Evolutionary conservation across 208 protist species (phyloP), one percentile per base, ranked within the genome.

Genomic region (Leishmania aethiopica): DNA sequence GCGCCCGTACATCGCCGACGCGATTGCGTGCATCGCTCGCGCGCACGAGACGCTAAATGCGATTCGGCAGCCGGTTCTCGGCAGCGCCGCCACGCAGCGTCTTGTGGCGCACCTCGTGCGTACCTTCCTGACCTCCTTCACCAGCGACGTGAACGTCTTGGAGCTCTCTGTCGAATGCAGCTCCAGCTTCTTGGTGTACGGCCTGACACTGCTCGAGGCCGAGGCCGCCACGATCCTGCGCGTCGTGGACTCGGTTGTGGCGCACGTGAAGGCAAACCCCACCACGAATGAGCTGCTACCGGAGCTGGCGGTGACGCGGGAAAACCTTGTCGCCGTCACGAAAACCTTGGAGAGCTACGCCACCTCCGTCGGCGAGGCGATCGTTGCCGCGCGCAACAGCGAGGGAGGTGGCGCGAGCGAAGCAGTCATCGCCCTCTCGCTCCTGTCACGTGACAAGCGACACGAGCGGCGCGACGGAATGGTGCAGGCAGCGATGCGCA

Each of bases 101-200:
- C 89, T 98, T 59, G 86, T 96, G 32, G 86, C 89, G 0, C 92
- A 96, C 79, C 85, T 98, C 40, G 92, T 91, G 25, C 71, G 84
- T 10, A 67, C 84, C 25, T 94, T 98, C 78, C 81, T 96, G 49
- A 91, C 92, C 11, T 83, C 92, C 37, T 74, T 95, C 67, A 93
- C 89, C 49, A 79, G 78, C n/a, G 88, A 95, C 85, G 80, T 91
- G 71, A 96, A 95, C 80, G 87, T 83, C 15, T 95, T 96, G 69
- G 94, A 97, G 88, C 85, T 97, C 55, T 96, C 93, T 10, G 66
- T 81, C 8, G 91, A 96, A 84, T 96, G 93, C 80, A 97, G 94
- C 83, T 49, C 75, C 10, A 91, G 79, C 78, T 97, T 96, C 77
- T 75, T 95, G 35, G 77, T 84, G 51, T 78, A 96, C 76, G 94